A percentile compares a stretch with the other conserved stretches of the same genome.
These are phyloP conservation scores for Sphagnum contortum DNA, from an alignment of 225 moss, liverwort and hornwort genomes.

Conservation along the genomic window DNA sequence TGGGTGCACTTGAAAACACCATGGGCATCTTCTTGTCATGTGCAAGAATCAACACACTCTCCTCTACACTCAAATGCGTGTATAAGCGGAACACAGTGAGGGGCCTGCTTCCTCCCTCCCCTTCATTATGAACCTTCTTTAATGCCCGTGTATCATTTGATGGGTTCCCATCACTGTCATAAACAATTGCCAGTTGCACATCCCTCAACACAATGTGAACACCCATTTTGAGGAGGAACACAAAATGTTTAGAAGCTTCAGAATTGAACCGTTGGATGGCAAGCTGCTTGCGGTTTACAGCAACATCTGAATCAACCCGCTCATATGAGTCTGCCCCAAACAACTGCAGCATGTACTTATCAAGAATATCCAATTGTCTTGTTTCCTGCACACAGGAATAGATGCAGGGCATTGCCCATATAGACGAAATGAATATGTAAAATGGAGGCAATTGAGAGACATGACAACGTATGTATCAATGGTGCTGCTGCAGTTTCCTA, in stretches of 20 bases:
- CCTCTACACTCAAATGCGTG: slow-evolving; percentile 47
- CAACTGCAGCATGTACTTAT: slow-evolving; percentile 50
- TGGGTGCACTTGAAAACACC: slow-evolving; percentile 9
- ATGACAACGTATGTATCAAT: too few species aligned
- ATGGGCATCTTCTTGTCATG: slow-evolving; percentile 32
- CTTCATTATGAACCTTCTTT: slow-evolving; percentile 41
- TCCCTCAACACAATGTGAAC: slow-evolving; percentile 34
- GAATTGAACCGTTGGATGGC: slow-evolving; percentile 50
- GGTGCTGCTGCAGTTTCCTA: too few species aligned
- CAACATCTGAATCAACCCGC: slow-evolving; percentile 45
- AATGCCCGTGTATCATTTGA: slow-evolving; percentile 42
- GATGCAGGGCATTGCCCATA: too few species aligned
- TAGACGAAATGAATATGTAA: too few species aligned
- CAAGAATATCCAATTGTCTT: slow-evolving; percentile 39
- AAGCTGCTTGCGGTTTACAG: slow-evolving; percentile 37
- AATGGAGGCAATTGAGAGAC: too few species aligned
- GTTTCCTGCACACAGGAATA: slow-evolving; percentile 22
- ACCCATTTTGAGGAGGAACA: slow-evolving; percentile 46
- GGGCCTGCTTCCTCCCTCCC: slow-evolving; percentile 21
- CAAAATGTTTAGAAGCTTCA: slow-evolving; percentile 36
- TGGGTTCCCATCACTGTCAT: slow-evolving; percentile 55
- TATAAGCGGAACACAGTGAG: slow-evolving; percentile 48
- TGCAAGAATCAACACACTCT: slow-evolving; percentile 31
- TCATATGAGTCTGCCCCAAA: slow-evolving; percentile 47
- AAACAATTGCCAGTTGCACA: slow-evolving; percentile 37